These are phyloP conservation scores for Pichia terricola DNA, from an alignment of 1,139 yeast genomes.

Conservation along the genomic window DNA sequence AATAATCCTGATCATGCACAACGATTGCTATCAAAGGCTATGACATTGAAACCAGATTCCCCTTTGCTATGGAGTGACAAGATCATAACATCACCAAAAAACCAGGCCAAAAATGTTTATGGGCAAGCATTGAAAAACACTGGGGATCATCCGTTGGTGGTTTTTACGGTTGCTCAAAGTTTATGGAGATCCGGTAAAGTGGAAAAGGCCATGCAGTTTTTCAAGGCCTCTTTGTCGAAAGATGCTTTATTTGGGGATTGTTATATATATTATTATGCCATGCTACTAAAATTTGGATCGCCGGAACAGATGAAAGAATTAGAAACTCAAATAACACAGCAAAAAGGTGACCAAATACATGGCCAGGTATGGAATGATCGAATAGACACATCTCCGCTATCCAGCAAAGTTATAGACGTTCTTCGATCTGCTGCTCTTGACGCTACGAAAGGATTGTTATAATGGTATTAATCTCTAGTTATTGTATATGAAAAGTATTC, in stretches of 20 bases:
- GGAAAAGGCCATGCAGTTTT: conserved; percentile 64
- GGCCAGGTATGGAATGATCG: conserved; percentile 49
- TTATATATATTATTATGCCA: conserved; percentile 63
- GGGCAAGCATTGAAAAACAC: conserved; percentile 67
- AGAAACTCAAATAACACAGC: conserved; percentile 8
- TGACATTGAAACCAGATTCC: conserved; percentile 50
- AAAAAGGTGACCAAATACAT: conserved; percentile 32
- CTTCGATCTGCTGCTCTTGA: too few relatives aligned
- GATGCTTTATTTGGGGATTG: conserved; percentile 59
- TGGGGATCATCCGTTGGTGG: conserved; percentile 47
- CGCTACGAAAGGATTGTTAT: too few relatives aligned
- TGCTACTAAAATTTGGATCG: conserved; percentile 26
- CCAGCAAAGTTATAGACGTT: too few relatives aligned
- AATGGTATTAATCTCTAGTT: too few relatives aligned
- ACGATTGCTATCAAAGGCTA: conserved; percentile 48
- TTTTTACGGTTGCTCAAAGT: conserved; percentile 56
- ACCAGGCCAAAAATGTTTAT: conserved; percentile 54
- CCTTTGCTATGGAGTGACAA: conserved; percentile 54
- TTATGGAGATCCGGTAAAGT: conserved; percentile 63
- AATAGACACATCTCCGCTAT: too few relatives aligned
- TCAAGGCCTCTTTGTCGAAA: conserved; percentile 55
- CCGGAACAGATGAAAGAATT: conserved; percentile 24
- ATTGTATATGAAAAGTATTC: too few relatives aligned
- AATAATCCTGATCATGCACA: conserved; percentile 46
- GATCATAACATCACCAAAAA: conserved; percentile 38